Evolutionary conservation across 2,329 filamentous ascomycete genomes (phyloP).

Genomic region (Alternaria hordeiaustralica): DNA sequence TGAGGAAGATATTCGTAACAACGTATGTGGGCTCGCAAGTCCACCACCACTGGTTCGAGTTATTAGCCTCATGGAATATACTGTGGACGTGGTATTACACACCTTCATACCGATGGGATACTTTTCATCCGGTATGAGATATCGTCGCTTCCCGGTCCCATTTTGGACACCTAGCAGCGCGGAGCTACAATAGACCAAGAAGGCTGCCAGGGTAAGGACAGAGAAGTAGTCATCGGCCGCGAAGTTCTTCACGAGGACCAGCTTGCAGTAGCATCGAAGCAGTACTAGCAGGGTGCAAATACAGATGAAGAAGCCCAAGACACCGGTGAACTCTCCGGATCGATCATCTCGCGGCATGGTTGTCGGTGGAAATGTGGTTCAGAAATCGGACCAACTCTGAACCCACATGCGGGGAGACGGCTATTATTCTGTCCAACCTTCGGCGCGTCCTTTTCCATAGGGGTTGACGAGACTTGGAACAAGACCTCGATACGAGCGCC

Average conservation of each 20-base stretch:
- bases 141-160: constrained; percentile 22
- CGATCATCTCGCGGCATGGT: constrained; percentile 22
- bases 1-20: constrained; percentile 11
- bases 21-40: constrained; percentile 23
- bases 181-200: constrained; percentile 20
- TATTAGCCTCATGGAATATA: not conserved
- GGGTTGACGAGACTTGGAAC: not conserved
- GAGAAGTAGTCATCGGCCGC: constrained; percentile 24
- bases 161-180: constrained; percentile 17
- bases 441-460: not conserved
- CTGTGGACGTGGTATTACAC: not conserved
- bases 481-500: not conserved
- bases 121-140: constrained; percentile 19
- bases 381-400: not conserved
- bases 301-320: constrained; percentile 23
- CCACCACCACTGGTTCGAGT: constrained; percentile 23
- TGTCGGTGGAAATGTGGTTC: not conserved
- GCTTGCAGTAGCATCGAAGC: constrained; percentile 24
- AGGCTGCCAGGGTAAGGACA: constrained; percentile 21
- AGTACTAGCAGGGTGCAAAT: constrained; percentile 19
- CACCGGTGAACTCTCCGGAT: constrained; percentile 20
- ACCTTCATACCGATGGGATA: constrained; percentile 24
- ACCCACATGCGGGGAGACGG: not conserved
- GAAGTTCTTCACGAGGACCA: constrained; percentile 24
- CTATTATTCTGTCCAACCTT: not conserved